Evolutionary conservation across 495 filamentous ascomycete species (phyloP), one percentile per base, ranked within the genome.

Genomic region (Aspergillus leporis): DNA sequence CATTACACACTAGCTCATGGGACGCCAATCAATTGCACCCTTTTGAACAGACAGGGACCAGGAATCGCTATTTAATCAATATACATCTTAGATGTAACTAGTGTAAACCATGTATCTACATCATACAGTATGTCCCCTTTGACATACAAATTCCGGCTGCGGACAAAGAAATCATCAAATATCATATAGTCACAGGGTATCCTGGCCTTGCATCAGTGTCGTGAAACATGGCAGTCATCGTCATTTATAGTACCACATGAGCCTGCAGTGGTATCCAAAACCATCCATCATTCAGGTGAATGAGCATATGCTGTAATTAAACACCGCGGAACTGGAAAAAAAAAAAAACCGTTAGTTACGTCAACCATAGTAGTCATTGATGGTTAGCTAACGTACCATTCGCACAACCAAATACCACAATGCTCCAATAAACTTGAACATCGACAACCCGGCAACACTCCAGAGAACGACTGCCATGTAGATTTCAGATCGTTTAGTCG

Each of bases 381-480:
- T 30, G 32, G 18, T n/a, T 31, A n/a, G n/a, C n/a, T n/a, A 23
- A 53, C 67, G 64, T 46, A 71, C 93, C 86, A 97, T 84, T 64
- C 94, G 81, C 58, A 96, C 87, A 66, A 97, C 81, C 82, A 98
- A 86, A 73, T 95, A 99, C 95, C 95, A 99, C 70, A 91, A 75
- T 0, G 90, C 90, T 9, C 95, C 95, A 32, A 92, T 70, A 66
- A 98, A 98, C 70, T 95, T 92, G 72, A 99, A 93, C 19, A 87
- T 84, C 4, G 85, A 90, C 53, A 98, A 70, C 2, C 78, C 95
- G 0, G 95, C 95, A 38, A 99, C 95, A 71, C 83, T 88, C 91
- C 93, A 98, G 51, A 99, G 74, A 22, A 98, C 89, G 18, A 98
- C 87, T 5, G 83, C 85, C 82, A 98, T 88, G 73, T 98, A 99